Evolutionary conservation across 2,329 filamentous ascomycete species (phyloP).

Genomic region (Phialemoniopsis sp.): DNA sequence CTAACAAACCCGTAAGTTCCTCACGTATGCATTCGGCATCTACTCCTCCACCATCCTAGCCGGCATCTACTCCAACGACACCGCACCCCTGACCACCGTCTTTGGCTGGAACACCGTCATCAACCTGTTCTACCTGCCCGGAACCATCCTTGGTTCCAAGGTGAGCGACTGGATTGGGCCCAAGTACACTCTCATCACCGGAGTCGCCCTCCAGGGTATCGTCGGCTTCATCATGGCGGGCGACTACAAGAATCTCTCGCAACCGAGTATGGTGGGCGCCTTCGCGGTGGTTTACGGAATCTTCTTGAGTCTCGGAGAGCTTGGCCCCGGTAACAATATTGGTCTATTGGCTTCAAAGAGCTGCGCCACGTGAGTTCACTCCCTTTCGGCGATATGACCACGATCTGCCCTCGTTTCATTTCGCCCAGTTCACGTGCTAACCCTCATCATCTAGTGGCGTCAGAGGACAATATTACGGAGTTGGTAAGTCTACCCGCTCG

Average conservation of each 20-base stretch:
- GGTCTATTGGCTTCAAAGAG: conserved; percentile 84
- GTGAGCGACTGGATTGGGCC: conserved; percentile 77
- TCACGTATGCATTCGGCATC: conserved; percentile 78
- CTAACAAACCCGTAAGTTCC: conserved; percentile 63
- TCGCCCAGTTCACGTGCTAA: too few species aligned
- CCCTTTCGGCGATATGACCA: too few species aligned
- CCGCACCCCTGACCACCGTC: conserved; percentile 64
- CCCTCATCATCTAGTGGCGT: too few species aligned
- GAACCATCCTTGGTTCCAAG: conserved; percentile 73
- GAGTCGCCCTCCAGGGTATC: conserved; percentile 68
- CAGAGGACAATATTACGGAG: too few species aligned
- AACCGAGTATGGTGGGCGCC: conserved; percentile 61
- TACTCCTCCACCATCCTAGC: conserved; percentile 74
- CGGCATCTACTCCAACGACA: conserved; percentile 56
- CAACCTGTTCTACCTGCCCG: conserved; percentile 86
- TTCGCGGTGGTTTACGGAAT: conserved; percentile 79
- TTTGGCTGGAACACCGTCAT: conserved; percentile 89
- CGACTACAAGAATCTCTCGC: conserved; percentile 66
- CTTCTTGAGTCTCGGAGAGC: conserved; percentile 72
- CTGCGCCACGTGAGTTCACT: conserved; percentile 77
- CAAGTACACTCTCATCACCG: conserved; percentile 65
- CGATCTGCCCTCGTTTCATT: too few species aligned
- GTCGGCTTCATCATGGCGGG: conserved; percentile 89
- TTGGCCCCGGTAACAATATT: conserved; percentile 90
- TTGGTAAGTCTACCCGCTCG: too few species aligned